Base-by-base conservation (phyloP, 768 basidiomycete species). In the Macrolepiota albuminosa region DNA sequence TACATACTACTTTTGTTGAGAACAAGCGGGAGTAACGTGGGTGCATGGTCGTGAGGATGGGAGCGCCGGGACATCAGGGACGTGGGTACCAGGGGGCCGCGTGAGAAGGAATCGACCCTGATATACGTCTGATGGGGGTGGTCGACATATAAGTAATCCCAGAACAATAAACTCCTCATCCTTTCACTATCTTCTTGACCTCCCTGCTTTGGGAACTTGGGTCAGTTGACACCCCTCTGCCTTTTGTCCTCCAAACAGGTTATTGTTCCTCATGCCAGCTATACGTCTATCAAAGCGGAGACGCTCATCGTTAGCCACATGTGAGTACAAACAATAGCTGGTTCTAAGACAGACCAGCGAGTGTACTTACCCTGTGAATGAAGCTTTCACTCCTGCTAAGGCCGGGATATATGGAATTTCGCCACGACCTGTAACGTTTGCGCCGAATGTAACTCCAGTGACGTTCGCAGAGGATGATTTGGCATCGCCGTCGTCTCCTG, bases 361-460 rank as follows among this genome's bases (percentile, higher is more conserved):
- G 24, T 8, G 29, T 48, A 21, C 53, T 26, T 43, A 46, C 13
- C 16, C 24, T 31, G 21, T n/a, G 21, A 51, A 40, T 33, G 9
- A 26, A 67, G 75, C 73, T 18, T 59, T 72, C 34, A 69, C 72
- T 39, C 75, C 77, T 33, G 78, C 80, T 56, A 85, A 82, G 63
- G 71, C 84, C 4, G 84, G 84, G 16, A 77, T 77, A 58, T 85
- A 86, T 52, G 82, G 83, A 31, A 73, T 79, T 57, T 68, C 70
- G 57, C 66, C 70, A n/a, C 76, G 78, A 1, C 73, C 76, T 5
- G 82, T 87, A 31, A 84, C 83, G 0, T 88, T 88, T 52, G 85
- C 85, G 5, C 71, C 71, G 31, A 72, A 72, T 46, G 62, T 72
- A 0, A 72, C 71, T 0, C 71, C 71, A 1, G 63, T 69, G 6